A percentile compares a stretch with the other conserved stretches of the same genome.
phyloP scores from a whole-genome alignment of 805 yeast genomes.

The Wilhelminamyces savonicus region DNA sequence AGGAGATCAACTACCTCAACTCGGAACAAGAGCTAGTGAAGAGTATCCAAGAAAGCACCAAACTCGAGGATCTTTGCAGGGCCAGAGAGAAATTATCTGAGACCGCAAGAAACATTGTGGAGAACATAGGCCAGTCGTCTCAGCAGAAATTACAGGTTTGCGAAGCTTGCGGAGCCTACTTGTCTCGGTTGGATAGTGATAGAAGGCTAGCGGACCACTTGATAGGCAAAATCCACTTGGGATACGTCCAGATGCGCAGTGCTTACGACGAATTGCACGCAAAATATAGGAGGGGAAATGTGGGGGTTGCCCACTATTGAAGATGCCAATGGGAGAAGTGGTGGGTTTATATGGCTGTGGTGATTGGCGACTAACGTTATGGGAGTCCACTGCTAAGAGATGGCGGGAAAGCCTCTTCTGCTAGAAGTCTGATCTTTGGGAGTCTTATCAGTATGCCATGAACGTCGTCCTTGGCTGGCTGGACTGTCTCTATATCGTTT shows the following conservation, averaged over 20 bases:
- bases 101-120: conserved; percentile 54
- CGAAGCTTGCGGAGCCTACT: conserved; percentile 81
- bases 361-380: too few relatives aligned
- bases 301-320: too few relatives aligned
- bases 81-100: conserved; percentile 50
- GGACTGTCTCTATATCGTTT: too few relatives aligned
- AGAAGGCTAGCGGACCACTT: conserved; percentile 86
- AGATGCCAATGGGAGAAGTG: too few relatives aligned
- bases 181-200: conserved; percentile 82
- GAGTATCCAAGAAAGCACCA: conserved; percentile 32
- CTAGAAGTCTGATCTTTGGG: too few relatives aligned
- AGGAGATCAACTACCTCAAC: conserved; percentile 54
- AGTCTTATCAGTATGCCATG: too few relatives aligned
- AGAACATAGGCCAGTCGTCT: conserved; percentile 74
- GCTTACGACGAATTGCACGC: conserved; percentile 36
- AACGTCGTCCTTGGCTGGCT: too few relatives aligned
- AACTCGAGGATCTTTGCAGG: conserved; percentile 37
- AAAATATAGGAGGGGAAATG: conserved; percentile 5
- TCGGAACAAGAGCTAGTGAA: conserved; percentile 44
- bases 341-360: too few relatives aligned
- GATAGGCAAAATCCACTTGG: conserved; percentile 79
- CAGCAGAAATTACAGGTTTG: conserved; percentile 91
- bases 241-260: conserved; percentile 70
- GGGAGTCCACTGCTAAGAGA: too few relatives aligned
- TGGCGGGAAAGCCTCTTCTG: too few relatives aligned